Percentiles rank a stretch among this genome's conserved stretches.
Conservation (phyloP, 176 grass and related monocot species). For the Chrysopogon serrulatus region DNA sequence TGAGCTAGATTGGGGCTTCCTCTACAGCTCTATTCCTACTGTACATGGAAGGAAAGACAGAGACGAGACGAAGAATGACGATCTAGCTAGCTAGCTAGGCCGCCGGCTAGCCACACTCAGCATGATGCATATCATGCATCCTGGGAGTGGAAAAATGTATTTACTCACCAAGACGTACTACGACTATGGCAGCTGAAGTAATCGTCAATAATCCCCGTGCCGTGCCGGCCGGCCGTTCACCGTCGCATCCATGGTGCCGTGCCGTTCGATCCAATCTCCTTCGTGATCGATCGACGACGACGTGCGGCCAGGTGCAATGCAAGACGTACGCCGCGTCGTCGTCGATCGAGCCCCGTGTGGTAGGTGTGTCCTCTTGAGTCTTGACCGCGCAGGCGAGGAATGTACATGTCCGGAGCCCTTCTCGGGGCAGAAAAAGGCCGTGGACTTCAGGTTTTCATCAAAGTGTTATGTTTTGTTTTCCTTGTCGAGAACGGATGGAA, state of each 20-base stretch:
- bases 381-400: neutral
- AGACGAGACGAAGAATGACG: neutral
- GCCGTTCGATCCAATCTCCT: neutral
- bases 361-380: too few relatives aligned
- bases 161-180: neutral
- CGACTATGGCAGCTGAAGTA: neutral
- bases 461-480: too few relatives aligned
- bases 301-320: too few relatives aligned
- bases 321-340: too few relatives aligned
- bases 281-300: neutral
- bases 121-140: constrained; percentile 19
- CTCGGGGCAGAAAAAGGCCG: neutral
- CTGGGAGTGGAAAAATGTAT: constrained; percentile 12
- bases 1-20: constrained; percentile 21
- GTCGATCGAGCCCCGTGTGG: too few relatives aligned
- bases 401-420: neutral
- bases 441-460: too few relatives aligned
- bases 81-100: neutral
- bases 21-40: constrained; percentile 1
- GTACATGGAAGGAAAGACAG: neutral
- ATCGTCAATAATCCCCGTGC: neutral
- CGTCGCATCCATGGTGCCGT: neutral
- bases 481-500: too few relatives aligned
- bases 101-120: neutral
- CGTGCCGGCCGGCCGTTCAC: neutral